Evolutionary conservation across 192 early-diverging fungal species (phyloP), one percentile per base, ranked within the genome.

Genomic region (Phlyctochytrium planicorne): DNA sequence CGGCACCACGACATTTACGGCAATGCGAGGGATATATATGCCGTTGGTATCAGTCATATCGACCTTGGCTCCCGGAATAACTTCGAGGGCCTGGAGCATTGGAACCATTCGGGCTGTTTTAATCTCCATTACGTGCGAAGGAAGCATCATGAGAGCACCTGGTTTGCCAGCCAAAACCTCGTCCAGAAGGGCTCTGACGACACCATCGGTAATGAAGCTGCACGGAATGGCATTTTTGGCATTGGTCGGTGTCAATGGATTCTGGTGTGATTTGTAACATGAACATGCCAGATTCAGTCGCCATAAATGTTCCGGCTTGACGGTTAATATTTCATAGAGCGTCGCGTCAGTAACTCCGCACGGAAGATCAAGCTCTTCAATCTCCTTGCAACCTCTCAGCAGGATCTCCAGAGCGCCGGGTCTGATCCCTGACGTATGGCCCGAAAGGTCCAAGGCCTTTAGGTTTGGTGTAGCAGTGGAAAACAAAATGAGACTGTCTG

Each of bases 281-380:
- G 25, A 55, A 37, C 68, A 70, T 4, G 68, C 23, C 4, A 60
- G 37, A 30, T 63, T 63, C 32, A 70, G 52, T 3, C 68, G 59
- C 68, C 68, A 70, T 1, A 70, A 35, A 33, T 70, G 60, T 53
- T 70, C 37, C 24, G 68, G 68, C 24, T 55, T 47, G 17, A 47
- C 36, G 2, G 61, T 34, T 27, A 70, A 61, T 24, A 70, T 25
- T 30, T 70, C 68, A 40, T 33, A 70, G 37, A 70, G 31, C 10
- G 33, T 50, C 17, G 47, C 52, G 60, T 70, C 68, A 14, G 36
- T 70, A 2, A 70, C 34, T 12, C 68, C 68, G 34, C 68, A 70
- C 16, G 68, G 68, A 0, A 70, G 37, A 33, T 70, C 68, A n/a
- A 70, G 68, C 50, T 70, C 68, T 34, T 70, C 68, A 6, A 70